A percentile compares a stretch with the other conserved stretches of the same genome.
Conservation (phyloP, 352 stramenopile genomes). For the Pythium guiyangense region DNA sequence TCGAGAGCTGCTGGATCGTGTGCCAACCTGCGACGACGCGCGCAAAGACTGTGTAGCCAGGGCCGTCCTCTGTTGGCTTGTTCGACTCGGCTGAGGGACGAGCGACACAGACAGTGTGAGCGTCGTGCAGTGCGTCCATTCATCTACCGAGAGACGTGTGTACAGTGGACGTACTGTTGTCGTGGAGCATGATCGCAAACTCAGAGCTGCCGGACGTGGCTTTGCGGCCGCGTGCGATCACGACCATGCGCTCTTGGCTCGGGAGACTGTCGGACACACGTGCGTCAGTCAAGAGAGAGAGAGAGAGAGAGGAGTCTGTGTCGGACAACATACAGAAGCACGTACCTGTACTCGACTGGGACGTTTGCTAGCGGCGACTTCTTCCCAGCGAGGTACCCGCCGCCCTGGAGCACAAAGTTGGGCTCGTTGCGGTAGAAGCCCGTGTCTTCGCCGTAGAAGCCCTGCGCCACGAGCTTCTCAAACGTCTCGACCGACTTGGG, state of each 20-base stretch:
- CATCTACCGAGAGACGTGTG: not conserved
- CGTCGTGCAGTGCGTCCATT: too few species aligned
- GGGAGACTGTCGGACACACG: constrained; percentile 56
- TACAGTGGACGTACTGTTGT: constrained; percentile 66
- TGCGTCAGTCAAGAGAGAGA: not conserved
- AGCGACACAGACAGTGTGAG: too few species aligned
- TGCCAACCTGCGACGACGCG: constrained; percentile 76
- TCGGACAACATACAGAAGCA: too few species aligned
- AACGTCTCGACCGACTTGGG: constrained; percentile 73
- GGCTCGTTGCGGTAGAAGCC: constrained; percentile 86
- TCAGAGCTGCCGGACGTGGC: constrained; percentile 69
- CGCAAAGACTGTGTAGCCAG: constrained; percentile 78
- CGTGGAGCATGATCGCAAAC: constrained; percentile 83
- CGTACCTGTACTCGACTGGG: constrained; percentile 72
- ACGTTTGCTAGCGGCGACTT: constrained; percentile 63
- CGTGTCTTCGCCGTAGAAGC: constrained; percentile 65
- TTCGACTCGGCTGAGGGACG: constrained; percentile 35
- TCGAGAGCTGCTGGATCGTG: constrained; percentile 67
- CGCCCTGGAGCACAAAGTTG: constrained; percentile 75
- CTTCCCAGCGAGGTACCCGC: constrained; percentile 70
- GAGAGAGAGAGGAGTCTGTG: too few species aligned
- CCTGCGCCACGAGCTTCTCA: constrained; percentile 50
- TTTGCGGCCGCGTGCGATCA: constrained; percentile 69
- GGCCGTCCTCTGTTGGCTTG: constrained; percentile 49
- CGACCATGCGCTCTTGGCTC: constrained; percentile 78